Conservation (phyloP, 768 basidiomycete genomes). For the Agrocybe praecox region DNA sequence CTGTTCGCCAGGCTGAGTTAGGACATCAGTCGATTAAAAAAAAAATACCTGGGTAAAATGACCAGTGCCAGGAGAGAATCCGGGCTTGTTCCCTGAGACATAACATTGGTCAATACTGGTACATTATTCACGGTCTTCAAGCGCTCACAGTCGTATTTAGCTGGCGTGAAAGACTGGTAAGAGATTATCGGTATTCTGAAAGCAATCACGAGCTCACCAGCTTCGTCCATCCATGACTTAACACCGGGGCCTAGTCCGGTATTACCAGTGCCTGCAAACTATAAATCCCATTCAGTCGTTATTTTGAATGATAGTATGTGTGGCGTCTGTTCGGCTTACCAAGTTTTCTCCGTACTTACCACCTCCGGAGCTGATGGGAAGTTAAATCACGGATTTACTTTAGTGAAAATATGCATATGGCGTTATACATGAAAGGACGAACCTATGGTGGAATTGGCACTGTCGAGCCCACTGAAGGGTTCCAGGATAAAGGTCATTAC, state of each 20-base stretch:
- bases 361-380: conserved; percentile 9
- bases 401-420: too few species aligned
- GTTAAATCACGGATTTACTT: too few species aligned
- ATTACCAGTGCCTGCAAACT: conserved; percentile 22
- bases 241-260: conserved; percentile 19
- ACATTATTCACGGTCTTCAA: too few species aligned
- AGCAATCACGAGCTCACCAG: conserved; percentile 25
- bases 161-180: not conserved
- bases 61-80: conserved; percentile 25
- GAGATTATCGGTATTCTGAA: conserved; percentile 3
- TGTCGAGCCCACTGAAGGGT: conserved; percentile 22
- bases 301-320: not conserved
- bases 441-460: conserved; percentile 29
- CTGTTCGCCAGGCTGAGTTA: conserved; percentile 18
- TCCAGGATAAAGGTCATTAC: conserved; percentile 16
- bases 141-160: not conserved
- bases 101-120: not conserved
- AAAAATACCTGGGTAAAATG: conserved; percentile 32
- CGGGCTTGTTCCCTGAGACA: conserved; percentile 25
- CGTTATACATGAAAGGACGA: too few species aligned
- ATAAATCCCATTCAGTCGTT: not conserved
- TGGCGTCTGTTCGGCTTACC: conserved; percentile 12
- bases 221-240: conserved; percentile 29
- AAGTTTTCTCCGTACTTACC: conserved; percentile 30
- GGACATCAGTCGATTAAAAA: not conserved